A percentile compares a stretch with the other conserved stretches of the same genome.
These are phyloP conservation scores for Rhodotorula sp. DNA, from an alignment of 1,284 basidiomycete species.

Conservation along the genomic window DNA sequence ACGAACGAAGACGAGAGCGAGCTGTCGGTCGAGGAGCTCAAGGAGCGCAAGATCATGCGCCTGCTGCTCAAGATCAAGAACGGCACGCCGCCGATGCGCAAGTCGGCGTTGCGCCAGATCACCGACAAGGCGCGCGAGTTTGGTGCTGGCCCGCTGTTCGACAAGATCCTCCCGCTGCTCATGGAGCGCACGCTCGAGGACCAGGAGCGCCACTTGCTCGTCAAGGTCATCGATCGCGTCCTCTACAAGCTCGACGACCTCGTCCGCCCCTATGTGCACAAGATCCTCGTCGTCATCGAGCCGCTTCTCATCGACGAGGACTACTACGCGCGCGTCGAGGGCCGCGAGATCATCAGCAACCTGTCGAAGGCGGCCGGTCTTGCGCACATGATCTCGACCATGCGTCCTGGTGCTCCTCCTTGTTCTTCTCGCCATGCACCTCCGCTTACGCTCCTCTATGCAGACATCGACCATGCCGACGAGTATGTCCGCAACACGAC, in stretches of 20 bases:
- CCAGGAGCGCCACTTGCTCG: slow-evolving; percentile 95
- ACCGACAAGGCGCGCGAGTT: slow-evolving; percentile 99
- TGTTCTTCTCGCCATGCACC: neutral
- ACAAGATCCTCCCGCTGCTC: slow-evolving; percentile 96
- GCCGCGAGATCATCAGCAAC: slow-evolving; percentile 98
- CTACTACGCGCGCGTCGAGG: slow-evolving; percentile 98
- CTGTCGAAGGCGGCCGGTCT: slow-evolving; percentile 97
- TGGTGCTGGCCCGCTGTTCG: slow-evolving; percentile 97
- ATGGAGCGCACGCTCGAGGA: slow-evolving; percentile 99
- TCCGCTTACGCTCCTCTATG: neutral
- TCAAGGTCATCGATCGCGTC: slow-evolving; percentile 99
- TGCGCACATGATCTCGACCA: slow-evolving; percentile 99
- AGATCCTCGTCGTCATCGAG: slow-evolving; percentile 99
- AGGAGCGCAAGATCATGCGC: slow-evolving; percentile 99
- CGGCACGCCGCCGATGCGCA: slow-evolving; percentile 95
- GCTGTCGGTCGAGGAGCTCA: slow-evolving; percentile 96
- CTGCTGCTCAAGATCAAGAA: slow-evolving; percentile 99
- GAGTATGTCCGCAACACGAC: slow-evolving; percentile 99
- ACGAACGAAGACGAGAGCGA: slow-evolving; percentile 83
- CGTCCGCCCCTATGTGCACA: slow-evolving; percentile 98
- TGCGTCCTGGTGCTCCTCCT: slow-evolving; percentile 67
- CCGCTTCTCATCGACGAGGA: slow-evolving; percentile 98
- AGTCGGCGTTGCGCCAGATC: slow-evolving; percentile 95
- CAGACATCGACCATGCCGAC: slow-evolving; percentile 97
- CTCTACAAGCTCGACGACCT: slow-evolving; percentile 99